A percentile compares a stretch with the other conserved stretches of the same genome.
These are phyloP conservation scores for Fomitopsis betulina DNA, from an alignment of 1,284 basidiomycete species.

Conservation along the genomic window DNA sequence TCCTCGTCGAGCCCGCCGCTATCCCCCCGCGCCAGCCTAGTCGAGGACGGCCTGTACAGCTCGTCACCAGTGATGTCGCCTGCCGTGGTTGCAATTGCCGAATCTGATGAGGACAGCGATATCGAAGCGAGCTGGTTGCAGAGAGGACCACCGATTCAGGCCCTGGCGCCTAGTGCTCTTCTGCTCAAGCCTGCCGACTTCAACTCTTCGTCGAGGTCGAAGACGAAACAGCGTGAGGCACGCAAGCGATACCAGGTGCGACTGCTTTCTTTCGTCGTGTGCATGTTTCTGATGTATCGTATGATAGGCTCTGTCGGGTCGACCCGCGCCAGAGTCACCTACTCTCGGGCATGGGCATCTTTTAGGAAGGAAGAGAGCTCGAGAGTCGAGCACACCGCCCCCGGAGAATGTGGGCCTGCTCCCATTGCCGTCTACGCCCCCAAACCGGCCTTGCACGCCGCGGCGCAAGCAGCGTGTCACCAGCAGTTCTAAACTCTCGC, in stretches of 20 bases:
- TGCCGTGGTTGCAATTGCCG: background rate
- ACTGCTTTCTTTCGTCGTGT: background rate
- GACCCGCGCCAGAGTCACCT: conserved; percentile 47
- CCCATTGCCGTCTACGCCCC: conserved; percentile 28
- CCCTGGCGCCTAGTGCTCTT: conserved; percentile 11
- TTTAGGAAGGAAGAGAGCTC: conserved; percentile 14
- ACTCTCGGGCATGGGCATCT: conserved; percentile 30
- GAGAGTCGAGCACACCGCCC: conserved; percentile 25
- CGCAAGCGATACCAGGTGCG: conserved; percentile 12
- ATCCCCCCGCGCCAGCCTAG: conserved; percentile 25
- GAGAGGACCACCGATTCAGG: conserved; percentile 3
- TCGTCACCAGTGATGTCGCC: conserved; percentile 12
- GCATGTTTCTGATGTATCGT: background rate
- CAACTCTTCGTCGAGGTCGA: background rate
- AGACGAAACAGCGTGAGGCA: background rate
- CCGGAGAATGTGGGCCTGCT: conserved; percentile 5
- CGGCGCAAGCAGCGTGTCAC: conserved; percentile 25
- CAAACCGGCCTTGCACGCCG: conserved; percentile 25
- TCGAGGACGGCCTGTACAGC: conserved; percentile 11
- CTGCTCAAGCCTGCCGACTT: conserved; percentile 2
- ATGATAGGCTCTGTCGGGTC: conserved; percentile 21
- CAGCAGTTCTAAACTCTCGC: conserved; percentile 40
- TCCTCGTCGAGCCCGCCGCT: conserved; percentile 67
- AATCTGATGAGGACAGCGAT: conserved; percentile 10
- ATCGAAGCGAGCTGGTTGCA: conserved; percentile 11